Percentiles rank a stretch among this genome's conserved stretches.
These are phyloP conservation scores for Pythium vanterpoolii DNA, from an alignment of 352 stramenopile genomes.

Conservation along the genomic window DNA sequence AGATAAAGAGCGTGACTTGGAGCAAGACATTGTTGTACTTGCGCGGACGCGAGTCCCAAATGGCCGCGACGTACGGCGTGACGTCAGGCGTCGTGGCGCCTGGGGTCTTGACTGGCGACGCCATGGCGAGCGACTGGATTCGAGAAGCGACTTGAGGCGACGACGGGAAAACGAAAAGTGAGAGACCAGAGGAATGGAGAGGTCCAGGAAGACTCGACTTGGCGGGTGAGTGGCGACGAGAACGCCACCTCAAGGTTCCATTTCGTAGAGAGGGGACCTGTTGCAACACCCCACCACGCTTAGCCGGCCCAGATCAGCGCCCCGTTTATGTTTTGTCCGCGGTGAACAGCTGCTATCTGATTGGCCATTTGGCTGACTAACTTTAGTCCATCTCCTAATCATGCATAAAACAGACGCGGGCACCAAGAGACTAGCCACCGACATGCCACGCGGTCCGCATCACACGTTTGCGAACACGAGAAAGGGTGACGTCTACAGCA, in stretches of 20 bases:
- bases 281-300: neutral
- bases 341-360: too few relatives aligned
- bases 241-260: neutral
- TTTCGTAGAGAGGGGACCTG: neutral
- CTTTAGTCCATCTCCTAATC: slow-evolving; percentile 5
- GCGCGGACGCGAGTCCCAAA: slow-evolving; percentile 72
- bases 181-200: neutral
- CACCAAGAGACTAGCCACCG: neutral
- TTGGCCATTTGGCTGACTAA: too few relatives aligned
- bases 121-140: slow-evolving; percentile 1
- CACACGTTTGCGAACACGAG: slow-evolving; percentile 4
- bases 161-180: slow-evolving; percentile 8
- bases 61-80: slow-evolving; percentile 11
- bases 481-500: slow-evolving; percentile 1
- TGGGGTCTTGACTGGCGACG: slow-evolving; percentile 19
- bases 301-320: neutral
- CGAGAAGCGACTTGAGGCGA: neutral
- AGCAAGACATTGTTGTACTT: slow-evolving; percentile 83
- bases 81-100: slow-evolving; percentile 14
- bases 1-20: slow-evolving; percentile 82
- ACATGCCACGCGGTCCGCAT: slow-evolving; percentile 1
- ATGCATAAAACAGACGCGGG: neutral
- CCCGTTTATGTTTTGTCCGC: neutral
- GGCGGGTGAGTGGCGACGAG: neutral
- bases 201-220: neutral